phyloP scores from a whole-genome alignment of 257 asterid genomes.

The Primulina huaijiensis region DNA sequence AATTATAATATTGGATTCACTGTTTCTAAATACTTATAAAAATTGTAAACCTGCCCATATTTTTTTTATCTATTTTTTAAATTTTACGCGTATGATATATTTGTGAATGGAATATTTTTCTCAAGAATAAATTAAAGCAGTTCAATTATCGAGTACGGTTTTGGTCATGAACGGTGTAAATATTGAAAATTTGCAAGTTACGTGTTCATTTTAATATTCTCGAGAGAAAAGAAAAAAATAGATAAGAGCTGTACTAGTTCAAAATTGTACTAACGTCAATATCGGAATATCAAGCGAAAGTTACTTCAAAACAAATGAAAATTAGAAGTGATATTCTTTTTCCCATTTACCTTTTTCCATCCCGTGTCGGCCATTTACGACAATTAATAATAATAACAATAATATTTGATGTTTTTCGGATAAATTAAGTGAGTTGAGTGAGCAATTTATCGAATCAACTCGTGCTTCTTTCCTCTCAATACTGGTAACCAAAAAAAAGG shows the following conservation, averaged over 20 bases:
- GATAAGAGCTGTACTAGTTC: neutral
- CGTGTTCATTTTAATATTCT: neutral
- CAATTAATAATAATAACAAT: neutral
- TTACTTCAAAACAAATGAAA: no score
- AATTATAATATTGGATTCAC: no score
- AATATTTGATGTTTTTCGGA: no score
- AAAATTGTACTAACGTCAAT: conserved; percentile 12
- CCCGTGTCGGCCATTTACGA: neutral
- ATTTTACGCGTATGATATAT: neutral
- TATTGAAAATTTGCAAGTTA: neutral
- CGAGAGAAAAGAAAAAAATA: neutral
- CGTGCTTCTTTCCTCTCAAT: no score
- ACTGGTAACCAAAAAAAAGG: no score
- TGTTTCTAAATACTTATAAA: no score
- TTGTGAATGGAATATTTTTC: neutral
- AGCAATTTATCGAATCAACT: no score
- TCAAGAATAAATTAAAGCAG: neutral
- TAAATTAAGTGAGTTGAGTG: no score
- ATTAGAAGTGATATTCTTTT: neutral
- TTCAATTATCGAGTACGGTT: neutral
- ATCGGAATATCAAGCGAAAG: neutral
- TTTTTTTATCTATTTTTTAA: no score
- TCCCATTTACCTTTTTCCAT: neutral
- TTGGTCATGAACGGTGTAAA: neutral
- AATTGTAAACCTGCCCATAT: no score